Conservation (phyloP, 768 basidiomycete genomes). For the Leucocoprinus leucothites region DNA sequence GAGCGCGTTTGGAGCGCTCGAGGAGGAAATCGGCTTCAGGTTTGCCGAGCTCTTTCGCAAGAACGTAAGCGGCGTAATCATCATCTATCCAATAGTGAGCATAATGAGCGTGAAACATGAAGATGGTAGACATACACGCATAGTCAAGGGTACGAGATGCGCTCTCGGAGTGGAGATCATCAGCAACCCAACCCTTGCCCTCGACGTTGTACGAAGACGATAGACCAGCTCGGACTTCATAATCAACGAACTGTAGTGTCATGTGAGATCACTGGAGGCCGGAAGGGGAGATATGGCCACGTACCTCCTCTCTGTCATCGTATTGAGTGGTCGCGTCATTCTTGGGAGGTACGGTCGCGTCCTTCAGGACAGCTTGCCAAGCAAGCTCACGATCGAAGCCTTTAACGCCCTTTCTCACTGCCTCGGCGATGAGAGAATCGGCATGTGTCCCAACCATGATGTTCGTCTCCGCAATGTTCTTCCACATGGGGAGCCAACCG, state of each 20-base stretch:
- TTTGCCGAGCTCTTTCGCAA: conserved; percentile 54
- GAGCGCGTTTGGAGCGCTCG: conserved; percentile 50
- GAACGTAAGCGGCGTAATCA: conserved; percentile 68
- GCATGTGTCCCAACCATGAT: conserved; percentile 86
- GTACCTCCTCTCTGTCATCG: conserved; percentile 70
- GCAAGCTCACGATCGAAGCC: conserved; percentile 63
- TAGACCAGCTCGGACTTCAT: conserved; percentile 79
- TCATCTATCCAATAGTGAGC: conserved; percentile 61
- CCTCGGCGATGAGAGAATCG: conserved; percentile 74
- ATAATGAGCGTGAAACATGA: background rate
- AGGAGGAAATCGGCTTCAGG: conserved; percentile 44
- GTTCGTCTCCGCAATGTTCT: conserved; percentile 83
- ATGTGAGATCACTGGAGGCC: too few species aligned
- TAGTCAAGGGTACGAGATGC: conserved; percentile 73
- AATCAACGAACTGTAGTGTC: conserved; percentile 57
- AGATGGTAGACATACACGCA: conserved; percentile 48
- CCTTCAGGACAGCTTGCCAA: conserved; percentile 74
- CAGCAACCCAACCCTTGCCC: conserved; percentile 70
- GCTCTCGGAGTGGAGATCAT: conserved; percentile 76
- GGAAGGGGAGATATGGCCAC: too few species aligned
- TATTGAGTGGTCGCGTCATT: conserved; percentile 58
- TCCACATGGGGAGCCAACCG: conserved; percentile 91
- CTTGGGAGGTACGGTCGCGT: conserved; percentile 60
- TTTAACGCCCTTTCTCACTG: conserved; percentile 59
- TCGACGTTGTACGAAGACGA: conserved; percentile 56